Conservation (phyloP, 73 alveolate species). For the Stentor coeruleus region DNA sequence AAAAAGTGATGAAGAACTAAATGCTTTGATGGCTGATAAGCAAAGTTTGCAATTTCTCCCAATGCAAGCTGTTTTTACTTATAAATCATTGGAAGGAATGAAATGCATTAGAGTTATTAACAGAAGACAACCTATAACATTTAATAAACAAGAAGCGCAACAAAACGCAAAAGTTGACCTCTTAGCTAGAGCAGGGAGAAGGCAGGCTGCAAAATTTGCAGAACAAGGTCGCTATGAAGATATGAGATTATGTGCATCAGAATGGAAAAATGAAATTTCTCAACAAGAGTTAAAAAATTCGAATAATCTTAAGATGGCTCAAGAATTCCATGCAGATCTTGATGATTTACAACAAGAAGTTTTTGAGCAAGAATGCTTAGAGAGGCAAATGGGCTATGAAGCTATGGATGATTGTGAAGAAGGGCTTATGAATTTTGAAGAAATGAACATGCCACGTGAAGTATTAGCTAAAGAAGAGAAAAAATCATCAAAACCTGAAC, state of each 20-base stretch:
- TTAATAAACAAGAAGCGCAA: conserved; percentile 65
- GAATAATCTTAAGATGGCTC: too few species aligned
- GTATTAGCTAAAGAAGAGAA: too few species aligned
- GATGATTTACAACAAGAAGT: too few species aligned
- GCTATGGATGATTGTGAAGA: too few species aligned
- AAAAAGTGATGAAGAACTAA: conserved; percentile 55
- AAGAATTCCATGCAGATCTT: too few species aligned
- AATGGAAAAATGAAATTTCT: conserved; percentile 20
- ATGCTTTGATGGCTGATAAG: conserved; percentile 46
- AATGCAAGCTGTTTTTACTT: conserved; percentile 64
- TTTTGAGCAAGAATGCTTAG: too few species aligned
- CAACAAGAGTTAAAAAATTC: too few species aligned
- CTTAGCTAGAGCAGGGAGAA: conserved; percentile 67
- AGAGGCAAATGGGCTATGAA: too few species aligned
- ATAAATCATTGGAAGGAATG: conserved; percentile 63
- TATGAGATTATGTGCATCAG: conserved; percentile 48
- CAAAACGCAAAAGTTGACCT: conserved; percentile 64
- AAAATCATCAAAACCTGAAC: too few species aligned
- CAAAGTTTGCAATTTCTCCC: conserved; percentile 58
- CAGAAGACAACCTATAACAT: conserved; percentile 43
- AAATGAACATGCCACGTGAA: too few species aligned
- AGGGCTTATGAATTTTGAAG: too few species aligned
- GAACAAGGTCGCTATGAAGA: conserved; percentile 51
- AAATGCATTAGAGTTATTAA: conserved; percentile 81
- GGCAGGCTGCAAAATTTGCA: conserved; percentile 81